Percentiles rank a stretch among this genome's conserved stretches.
Conservation (phyloP, 2,329 filamentous ascomycete genomes). For the Stachybotrys chlorohalonatus region DNA sequence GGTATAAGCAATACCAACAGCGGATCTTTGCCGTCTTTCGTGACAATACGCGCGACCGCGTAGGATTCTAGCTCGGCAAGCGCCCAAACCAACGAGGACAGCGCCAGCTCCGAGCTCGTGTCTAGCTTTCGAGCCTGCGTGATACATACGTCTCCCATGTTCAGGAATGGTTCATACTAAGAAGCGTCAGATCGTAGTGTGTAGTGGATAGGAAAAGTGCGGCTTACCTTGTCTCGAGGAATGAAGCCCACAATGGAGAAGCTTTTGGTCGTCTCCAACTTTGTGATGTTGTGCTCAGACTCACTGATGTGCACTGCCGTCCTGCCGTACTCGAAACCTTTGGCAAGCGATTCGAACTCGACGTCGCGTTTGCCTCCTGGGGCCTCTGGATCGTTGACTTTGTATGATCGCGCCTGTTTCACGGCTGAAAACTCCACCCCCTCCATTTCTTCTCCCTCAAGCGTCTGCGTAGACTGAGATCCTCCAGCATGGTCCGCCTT, state of each 20-base stretch:
- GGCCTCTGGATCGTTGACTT: conserved; percentile 63
- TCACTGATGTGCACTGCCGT: conserved; percentile 86
- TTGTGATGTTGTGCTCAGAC: conserved; percentile 81
- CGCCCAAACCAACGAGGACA: conserved; percentile 85
- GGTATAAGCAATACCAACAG: conserved; percentile 71
- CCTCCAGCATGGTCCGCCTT: conserved; percentile 36
- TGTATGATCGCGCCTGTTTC: conserved; percentile 71
- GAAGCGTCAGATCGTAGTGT: conserved; percentile 4
- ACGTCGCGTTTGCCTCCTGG: conserved; percentile 77
- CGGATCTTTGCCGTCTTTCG: conserved; percentile 75
- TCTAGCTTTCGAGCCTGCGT: conserved; percentile 72
- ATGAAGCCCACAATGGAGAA: conserved; percentile 87
- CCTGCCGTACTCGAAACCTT: conserved; percentile 87
- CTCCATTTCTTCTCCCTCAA: conserved; percentile 38
- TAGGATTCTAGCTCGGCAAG: conserved; percentile 78
- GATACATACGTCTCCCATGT: conserved; percentile 71
- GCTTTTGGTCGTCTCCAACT: conserved; percentile 64
- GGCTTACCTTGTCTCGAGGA: conserved; percentile 53
- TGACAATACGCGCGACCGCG: conserved; percentile 76
- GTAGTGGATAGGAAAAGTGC: not conserved
- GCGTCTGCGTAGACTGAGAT: conserved; percentile 42
- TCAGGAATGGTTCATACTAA: conserved; percentile 75
- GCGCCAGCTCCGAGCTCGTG: conserved; percentile 70
- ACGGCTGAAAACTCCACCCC: conserved; percentile 57
- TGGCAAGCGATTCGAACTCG: conserved; percentile 74